Evolutionary conservation across 2,329 filamentous ascomycete species (phyloP).

Genomic region (Seiridium cupressi): DNA sequence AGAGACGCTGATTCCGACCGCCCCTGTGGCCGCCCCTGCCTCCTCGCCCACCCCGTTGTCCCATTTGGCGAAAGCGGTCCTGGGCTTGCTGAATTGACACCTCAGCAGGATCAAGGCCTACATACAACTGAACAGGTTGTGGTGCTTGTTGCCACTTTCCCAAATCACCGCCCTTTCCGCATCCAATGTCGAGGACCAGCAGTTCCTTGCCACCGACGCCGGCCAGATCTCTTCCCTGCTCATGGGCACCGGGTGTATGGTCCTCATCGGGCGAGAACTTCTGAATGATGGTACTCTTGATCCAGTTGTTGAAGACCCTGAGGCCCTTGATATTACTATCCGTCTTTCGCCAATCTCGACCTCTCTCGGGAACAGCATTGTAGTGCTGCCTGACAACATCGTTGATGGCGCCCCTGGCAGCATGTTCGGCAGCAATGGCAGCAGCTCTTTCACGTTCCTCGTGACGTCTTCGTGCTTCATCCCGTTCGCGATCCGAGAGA

Average conservation of each 20-base stretch:
- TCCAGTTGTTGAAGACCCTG: slow-evolving; percentile 96
- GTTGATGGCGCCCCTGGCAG: slow-evolving; percentile 54
- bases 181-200: slow-evolving; percentile 88
- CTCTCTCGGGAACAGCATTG: slow-evolving; percentile 91
- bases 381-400: slow-evolving; percentile 93
- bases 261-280: slow-evolving; percentile 88
- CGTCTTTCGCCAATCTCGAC: slow-evolving; percentile 90
- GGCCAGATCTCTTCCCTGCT: slow-evolving; percentile 40
- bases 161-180: slow-evolving; percentile 93
- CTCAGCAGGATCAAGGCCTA: slow-evolving; percentile 90
- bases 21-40: slow-evolving; percentile 49
- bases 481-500: slow-evolving; percentile 65
- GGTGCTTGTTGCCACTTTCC: slow-evolving; percentile 95
- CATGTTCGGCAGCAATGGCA: slow-evolving; percentile 28
- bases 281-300: slow-evolving; percentile 96
- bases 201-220: slow-evolving; percentile 57
- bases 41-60: slow-evolving; percentile 47
- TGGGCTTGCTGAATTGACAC: slow-evolving; percentile 88
- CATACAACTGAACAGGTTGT: slow-evolving; percentile 88
- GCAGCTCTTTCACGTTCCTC: slow-evolving; percentile 52
- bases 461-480: slow-evolving; percentile 64
- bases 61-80: slow-evolving; percentile 78
- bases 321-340: slow-evolving; percentile 94
- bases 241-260: slow-evolving; percentile 59
- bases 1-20: slow-evolving; percentile 57